Base-by-base conservation (phyloP, 176 grass and related monocot genomes). In the Typha latifolia region DNA sequence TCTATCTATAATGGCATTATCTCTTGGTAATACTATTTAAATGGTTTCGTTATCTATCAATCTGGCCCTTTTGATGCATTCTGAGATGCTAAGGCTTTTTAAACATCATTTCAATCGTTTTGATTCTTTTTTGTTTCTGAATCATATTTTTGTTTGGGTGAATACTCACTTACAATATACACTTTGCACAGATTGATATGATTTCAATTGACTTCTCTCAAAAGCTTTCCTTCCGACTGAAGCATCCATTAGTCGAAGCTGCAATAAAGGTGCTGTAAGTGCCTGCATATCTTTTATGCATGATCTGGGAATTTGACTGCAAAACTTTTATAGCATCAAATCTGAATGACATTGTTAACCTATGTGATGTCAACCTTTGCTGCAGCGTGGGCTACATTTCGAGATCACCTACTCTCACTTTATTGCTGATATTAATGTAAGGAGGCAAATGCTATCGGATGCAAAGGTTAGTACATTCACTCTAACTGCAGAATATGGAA, bases 361-460 rank as follows among this genome's bases (percentile, higher is more conserved):
- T 59, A 61, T 61, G 18, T 76, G 16, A 18, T 27, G 22, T n/a
- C 12, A 14, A 57, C 57, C 3, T 48, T 10, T 15, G 56, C 59
- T 67, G 71, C 82, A 88, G 72, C 82, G 85, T 66, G 92, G 87
- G 2, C 32, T 91, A 47, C 51, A 86, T 71, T 91, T 91, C 59
- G 82, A 96, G 74, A 89, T 91, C 14, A 75, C 85, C 7, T 91
- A 96, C 47, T 82, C 92, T 27, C 74, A 82, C n/a, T 78, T 96
- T 74, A 75, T 78, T 51, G 82, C 26, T 23, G 85, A 89, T 77
- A 27, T 47, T 62, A 76, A 75, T 81, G 70, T 75, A 50, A 90
- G 80, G 69, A 80, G 66, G 62, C 80, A 86, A 62, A 61, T 81
- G 64, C 5, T 91, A 19, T 66, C 79, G 48, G 72, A 96, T 74